Conservation (phyloP, 2,329 filamentous ascomycete genomes). For the Sporothrix humicola region DNA sequence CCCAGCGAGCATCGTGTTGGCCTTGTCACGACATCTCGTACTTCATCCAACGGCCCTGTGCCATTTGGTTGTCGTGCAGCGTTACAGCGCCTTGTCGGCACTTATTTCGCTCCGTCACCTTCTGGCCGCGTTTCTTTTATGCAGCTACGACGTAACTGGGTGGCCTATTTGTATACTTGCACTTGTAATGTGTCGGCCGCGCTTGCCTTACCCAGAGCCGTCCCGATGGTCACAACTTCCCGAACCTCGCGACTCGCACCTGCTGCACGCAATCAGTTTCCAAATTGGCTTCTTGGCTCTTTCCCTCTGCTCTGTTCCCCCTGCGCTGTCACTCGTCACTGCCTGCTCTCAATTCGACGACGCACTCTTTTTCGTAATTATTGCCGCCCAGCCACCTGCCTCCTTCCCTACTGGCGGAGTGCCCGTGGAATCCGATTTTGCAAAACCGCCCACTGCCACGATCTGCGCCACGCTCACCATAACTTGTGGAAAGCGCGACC, state of each 20-base stretch:
- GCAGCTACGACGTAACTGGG: constrained; percentile 11
- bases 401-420: not conserved
- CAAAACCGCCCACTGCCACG: constrained; percentile 28
- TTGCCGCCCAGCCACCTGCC: not conserved
- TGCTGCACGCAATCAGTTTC: constrained; percentile 7
- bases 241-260: constrained; percentile 4
- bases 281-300: constrained; percentile 22
- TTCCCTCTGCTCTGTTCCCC: not conserved
- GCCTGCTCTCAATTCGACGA: not conserved
- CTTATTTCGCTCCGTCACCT: not conserved
- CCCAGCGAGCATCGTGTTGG: not conserved
- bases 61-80: constrained; percentile 5
- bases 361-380: not conserved
- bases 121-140: not conserved
- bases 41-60: not conserved
- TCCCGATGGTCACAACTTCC: constrained; percentile 2
- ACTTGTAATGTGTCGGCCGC: not conserved
- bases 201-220: constrained; percentile 2
- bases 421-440: constrained; percentile 15
- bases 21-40: not conserved
- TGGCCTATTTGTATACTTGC: not conserved
- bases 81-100: constrained; percentile 8
- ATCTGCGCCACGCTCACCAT: constrained; percentile 30
- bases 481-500: not conserved
- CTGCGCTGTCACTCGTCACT: not conserved